Evolutionary conservation across 2,329 filamentous ascomycete genomes (phyloP), one percentile per base, ranked within the genome.

Genomic region (Elsinoe batatas): DNA sequence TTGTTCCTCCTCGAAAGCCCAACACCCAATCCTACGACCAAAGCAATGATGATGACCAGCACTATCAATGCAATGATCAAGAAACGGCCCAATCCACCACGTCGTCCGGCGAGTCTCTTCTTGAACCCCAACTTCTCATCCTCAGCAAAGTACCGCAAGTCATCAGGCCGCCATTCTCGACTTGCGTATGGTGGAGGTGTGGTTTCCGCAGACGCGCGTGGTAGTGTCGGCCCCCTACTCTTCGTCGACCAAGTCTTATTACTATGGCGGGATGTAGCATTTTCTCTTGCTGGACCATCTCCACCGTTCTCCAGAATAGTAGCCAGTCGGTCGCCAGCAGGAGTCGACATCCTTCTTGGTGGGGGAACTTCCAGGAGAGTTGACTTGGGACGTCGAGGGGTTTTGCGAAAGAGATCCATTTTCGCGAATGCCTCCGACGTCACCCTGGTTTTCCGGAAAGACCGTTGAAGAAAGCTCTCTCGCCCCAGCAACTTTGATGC

Each of bases 271-370:
- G 46, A 43, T 5, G 32, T 47, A 26, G 51, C 46, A 56, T 53
- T 47, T 46, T 33, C 38, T 26, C 2, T 49, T 30, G 18, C 7
- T 12, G 47, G 3, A 40, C 38, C 18, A 38, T 43, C 26, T 54
- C 46, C 47, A 18, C 55, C 53, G 35, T 67, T 67, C 43, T 72
- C 69, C 58, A 73, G 65, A 44, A 74, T 71, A 5, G 69, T 62
- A 22, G 71, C 72, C 4, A 74, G 65, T 22, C 71, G 69, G 51
- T 69, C 65, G 32, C 71, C 71, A 20, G 70, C 71, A 49, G 70
- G 69, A 26, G 71, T 71, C 3, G 69, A 71, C 50, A 74, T 72
- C 40, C 69, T 69, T 61, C 72, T 72, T 13, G 69, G 63, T 18
- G 67, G 65, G 5, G 66, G 67, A 13, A 38, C 42, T 20, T 40